A percentile compares a stretch with the other conserved stretches of the same genome.
Evolutionary conservation across 805 yeast genomes (phyloP).

Genomic region (Metschnikowia gelsemii): DNA sequence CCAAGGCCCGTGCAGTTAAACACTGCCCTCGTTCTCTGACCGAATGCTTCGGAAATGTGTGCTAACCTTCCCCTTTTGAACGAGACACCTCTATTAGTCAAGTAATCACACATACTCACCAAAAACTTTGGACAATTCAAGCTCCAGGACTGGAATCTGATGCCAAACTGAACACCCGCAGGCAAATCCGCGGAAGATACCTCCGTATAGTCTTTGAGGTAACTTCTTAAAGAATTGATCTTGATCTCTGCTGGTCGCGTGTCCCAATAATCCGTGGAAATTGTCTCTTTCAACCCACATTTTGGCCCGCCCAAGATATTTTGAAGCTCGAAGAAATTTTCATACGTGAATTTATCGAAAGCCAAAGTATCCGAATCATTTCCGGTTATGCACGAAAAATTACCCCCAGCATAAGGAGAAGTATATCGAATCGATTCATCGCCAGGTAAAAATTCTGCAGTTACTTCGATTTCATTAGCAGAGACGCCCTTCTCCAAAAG

Average conservation of each 20-base stretch:
- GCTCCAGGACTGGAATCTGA: slow-evolving; percentile 59
- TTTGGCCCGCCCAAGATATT: slow-evolving; percentile 48
- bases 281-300: slow-evolving; percentile 54
- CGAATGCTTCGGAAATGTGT: slow-evolving; percentile 58
- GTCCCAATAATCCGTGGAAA: slow-evolving; percentile 64
- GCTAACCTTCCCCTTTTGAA: slow-evolving; percentile 47
- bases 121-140: slow-evolving; percentile 71
- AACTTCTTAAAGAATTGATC: slow-evolving; percentile 46
- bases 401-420: slow-evolving; percentile 71
- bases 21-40: slow-evolving; percentile 40
- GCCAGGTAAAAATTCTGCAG: slow-evolving; percentile 73
- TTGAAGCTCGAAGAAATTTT: slow-evolving; percentile 45
- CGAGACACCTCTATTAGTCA: slow-evolving; percentile 49
- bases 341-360: slow-evolving; percentile 59
- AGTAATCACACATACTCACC: slow-evolving; percentile 43
- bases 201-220: slow-evolving; percentile 46
- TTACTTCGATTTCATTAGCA: slow-evolving; percentile 48
- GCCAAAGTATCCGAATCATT: slow-evolving; percentile 44
- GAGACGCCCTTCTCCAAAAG: slow-evolving; percentile 45
- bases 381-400: slow-evolving; percentile 51
- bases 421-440: slow-evolving; percentile 73
- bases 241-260: slow-evolving; percentile 45
- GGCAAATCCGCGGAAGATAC: slow-evolving; percentile 45
- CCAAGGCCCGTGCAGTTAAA: slow-evolving; percentile 81
- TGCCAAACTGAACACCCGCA: slow-evolving; percentile 54